A percentile compares a stretch with the other conserved stretches of the same genome.
Conservation (phyloP, 2,329 filamentous ascomycete species). For the Teratosphaeriaceae sp. region DNA sequence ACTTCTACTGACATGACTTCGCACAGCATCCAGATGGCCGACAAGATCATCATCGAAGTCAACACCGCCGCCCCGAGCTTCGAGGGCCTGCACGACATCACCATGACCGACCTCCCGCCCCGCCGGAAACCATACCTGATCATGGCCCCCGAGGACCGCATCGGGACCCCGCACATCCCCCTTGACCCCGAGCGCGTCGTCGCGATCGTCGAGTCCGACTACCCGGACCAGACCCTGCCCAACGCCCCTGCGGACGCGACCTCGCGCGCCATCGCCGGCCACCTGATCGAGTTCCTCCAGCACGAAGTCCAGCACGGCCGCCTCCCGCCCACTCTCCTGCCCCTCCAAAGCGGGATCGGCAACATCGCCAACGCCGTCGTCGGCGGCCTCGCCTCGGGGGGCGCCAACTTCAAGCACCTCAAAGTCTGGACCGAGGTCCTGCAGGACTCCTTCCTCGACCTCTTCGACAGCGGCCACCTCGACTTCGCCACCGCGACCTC, state of each 20-base stretch:
- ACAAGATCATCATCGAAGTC: slow-evolving; percentile 91
- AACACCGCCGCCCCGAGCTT: slow-evolving; percentile 82
- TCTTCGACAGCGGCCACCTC: slow-evolving; percentile 80
- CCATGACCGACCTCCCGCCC: slow-evolving; percentile 78
- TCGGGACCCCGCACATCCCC: slow-evolving; percentile 75
- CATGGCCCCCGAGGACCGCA: slow-evolving; percentile 78
- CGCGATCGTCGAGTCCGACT: slow-evolving; percentile 77
- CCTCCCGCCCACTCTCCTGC: slow-evolving; percentile 68
- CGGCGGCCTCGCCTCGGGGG: slow-evolving; percentile 65
- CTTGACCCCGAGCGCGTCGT: slow-evolving; percentile 80
- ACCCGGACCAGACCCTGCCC: slow-evolving; percentile 67
- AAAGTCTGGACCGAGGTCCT: slow-evolving; percentile 93
- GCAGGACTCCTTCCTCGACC: slow-evolving; percentile 86
- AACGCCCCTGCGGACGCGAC: slow-evolving; percentile 70
- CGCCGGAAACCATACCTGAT: slow-evolving; percentile 77
- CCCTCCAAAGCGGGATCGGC: slow-evolving; percentile 81
- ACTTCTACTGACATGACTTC: background rate
- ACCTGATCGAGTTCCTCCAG: slow-evolving; percentile 80
- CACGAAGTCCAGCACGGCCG: slow-evolving; percentile 76
- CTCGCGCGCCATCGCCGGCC: slow-evolving; percentile 65
- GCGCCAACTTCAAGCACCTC: slow-evolving; percentile 76
- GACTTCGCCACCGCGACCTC: slow-evolving; percentile 88
- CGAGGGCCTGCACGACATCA: slow-evolving; percentile 85
- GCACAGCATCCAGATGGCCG: slow-evolving; percentile 68
- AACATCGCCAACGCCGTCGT: slow-evolving; percentile 93